Base-by-base conservation (phyloP, 805 yeast genomes). In the Pichia scutulata region DNA sequence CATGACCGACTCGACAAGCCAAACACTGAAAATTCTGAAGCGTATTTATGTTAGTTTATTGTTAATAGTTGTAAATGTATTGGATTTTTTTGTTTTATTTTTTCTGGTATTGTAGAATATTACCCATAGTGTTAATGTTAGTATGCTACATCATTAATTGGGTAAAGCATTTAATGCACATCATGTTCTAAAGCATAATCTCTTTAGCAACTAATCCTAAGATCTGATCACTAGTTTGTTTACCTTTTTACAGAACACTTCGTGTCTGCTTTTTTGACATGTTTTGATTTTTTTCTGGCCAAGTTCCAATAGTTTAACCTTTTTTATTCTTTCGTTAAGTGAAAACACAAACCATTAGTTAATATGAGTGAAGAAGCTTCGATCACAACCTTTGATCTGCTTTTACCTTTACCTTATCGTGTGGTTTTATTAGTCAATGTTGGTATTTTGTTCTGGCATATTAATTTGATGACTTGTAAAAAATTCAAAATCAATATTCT, bases 1-100 rank as follows among this genome's bases (percentile, higher is more conserved):
- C 75, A 77, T 80, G 84, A 79, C 71, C 81, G 85, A 81, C 71
- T 80, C 85, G 85, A 80, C 77, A 65, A 59, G 81, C 82, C 82
- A 79, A 78, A 76, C 80, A 70, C 71, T 78, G 84, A 77, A 78
- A 78, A 77, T 77, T 79, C 84, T 80, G 84, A 80, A 53, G 56
- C 45, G 41, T 42, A 23, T 50, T 25, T 16, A 33, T 33, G 37
- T n/a, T 33, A 33, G 37, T 33, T 33, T 33, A 33, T 33, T 33
- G 18, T 30, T 43, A n/a, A 43, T 39, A 39, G 8, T 40, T 49
- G 33, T 41, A 26, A 7, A 25, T 13, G 14, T 37, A 9, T n/a
- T 14, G 23, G 30, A 41, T n/a, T 39, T 30, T 37, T 14, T 46
- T 43, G 28, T 39, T 18, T 43, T 16, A 25, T 36, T 25, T 25